Evolutionary conservation across 2,329 filamentous ascomycete genomes (phyloP), one percentile per base, ranked within the genome.

Genomic region (Grosmannia clavigera): DNA sequence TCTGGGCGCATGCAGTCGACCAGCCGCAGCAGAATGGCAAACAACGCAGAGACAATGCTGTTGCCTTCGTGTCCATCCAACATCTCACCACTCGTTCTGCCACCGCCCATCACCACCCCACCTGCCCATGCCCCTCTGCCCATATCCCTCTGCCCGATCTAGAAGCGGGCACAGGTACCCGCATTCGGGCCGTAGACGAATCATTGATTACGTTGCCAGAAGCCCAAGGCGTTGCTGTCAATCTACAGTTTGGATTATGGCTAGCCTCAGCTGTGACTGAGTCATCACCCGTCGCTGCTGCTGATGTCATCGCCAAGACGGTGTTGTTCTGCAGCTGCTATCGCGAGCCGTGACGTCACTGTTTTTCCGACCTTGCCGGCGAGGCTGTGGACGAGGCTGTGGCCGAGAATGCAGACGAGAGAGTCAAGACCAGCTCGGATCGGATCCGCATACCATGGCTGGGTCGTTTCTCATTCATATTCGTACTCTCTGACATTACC

Each of bases 191-290:
- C 74, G 65, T 78, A 78, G 65, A 78, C 78, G 38, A 72, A 29
- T 75, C 75, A 64, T 78, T 78, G 67, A 78, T 76, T 25, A 78
- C 74, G 46, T 75, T 72, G 2, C 63, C 77, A 78, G 69, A 78
- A 78, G 63, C 75, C 76, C 10, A 78, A 70, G 63, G 78, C 76
- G 66, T 78, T 78, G 19, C 76, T 76, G 55, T 75, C 76, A 38
- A 78, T 70, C n/a, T 75, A 77, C 6, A 78, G 68, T 0, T 77
- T 71, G 3, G 75, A 22, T 75, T 62, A 78, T 76, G 65, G 76
- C 73, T 1, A 71, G 71, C 1, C 52, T 33, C 11, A 35, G 9
- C 33, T 35, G 33, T 35, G 33, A 35, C 53, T 58, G 48, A 71
- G 73, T 74, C 65, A 67, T 25, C 4, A 16, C n/a, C 48, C 48